These are phyloP conservation scores for Cymodocea nodosa DNA, from an alignment of 116 monocot species.

Conservation along the genomic window DNA sequence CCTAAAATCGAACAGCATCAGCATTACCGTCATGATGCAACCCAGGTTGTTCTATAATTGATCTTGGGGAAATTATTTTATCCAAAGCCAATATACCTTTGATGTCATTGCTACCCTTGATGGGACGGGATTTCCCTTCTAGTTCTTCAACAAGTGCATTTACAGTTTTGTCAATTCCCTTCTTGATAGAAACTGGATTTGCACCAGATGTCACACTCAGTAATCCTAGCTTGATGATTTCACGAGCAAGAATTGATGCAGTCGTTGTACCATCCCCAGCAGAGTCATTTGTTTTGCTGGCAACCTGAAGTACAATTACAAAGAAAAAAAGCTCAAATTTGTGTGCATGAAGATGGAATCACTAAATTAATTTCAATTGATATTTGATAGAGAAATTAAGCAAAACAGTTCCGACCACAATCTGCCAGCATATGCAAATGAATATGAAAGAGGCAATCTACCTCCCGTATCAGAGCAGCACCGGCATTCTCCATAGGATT, in stretches of 20 bases:
- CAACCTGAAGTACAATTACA: conserved; percentile 32
- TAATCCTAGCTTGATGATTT: conserved; percentile 70
- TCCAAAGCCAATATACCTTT: conserved; percentile 24
- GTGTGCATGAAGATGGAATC: too few species aligned
- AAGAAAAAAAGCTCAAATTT: too few species aligned
- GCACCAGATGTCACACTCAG: conserved; percentile 59
- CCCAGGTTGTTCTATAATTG: too few species aligned
- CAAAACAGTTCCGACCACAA: too few species aligned
- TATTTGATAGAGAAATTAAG: too few species aligned
- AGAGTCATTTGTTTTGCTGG: conserved; percentile 69
- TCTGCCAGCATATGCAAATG: too few species aligned
- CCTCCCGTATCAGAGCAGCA: conserved; percentile 88
- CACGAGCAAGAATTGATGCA: conserved; percentile 68
- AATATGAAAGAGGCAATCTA: conserved; percentile 5
- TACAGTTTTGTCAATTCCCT: conserved; percentile 77
- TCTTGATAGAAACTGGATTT: conserved; percentile 77
- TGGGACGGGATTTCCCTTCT: conserved; percentile 49
- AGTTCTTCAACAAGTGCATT: conserved; percentile 45
- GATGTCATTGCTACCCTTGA: conserved; percentile 65
- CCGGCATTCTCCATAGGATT: conserved; percentile 99
- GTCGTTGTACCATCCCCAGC: conserved; percentile 88
- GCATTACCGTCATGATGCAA: too few species aligned
- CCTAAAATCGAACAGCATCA: not conserved
- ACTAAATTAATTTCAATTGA: too few species aligned
- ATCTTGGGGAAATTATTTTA: not conserved